Conservation (phyloP, 352 stramenopile species). For the Globisporangium canariense region DNA sequence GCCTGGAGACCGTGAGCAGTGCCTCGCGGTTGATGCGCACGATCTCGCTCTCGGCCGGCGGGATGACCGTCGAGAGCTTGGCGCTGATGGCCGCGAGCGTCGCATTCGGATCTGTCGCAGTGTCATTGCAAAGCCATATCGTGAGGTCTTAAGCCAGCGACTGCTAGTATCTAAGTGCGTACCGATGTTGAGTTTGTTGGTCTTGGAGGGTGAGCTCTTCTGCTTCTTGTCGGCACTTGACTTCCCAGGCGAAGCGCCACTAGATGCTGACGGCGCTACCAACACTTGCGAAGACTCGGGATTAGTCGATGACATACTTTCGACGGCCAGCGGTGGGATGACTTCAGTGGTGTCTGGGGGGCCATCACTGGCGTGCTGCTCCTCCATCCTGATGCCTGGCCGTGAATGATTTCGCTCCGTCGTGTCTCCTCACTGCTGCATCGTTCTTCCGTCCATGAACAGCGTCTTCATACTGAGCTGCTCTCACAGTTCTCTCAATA, state of each 20-base stretch:
- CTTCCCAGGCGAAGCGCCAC: background rate
- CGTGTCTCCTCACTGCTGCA: background rate
- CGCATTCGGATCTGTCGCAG: conserved; percentile 28
- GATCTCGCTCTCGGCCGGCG: conserved; percentile 71
- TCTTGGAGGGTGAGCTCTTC: conserved; percentile 17
- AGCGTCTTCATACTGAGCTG: background rate
- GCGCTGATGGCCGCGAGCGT: conserved; percentile 65
- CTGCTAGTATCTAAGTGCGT: background rate
- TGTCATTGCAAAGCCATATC: background rate
- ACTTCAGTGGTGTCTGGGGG: background rate
- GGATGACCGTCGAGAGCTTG: conserved; percentile 41
- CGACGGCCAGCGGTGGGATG: background rate
- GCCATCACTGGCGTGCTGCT: background rate
- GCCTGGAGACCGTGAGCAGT: conserved; percentile 21
- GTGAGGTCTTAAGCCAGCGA: background rate
- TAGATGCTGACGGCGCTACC: background rate
- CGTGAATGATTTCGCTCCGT: background rate
- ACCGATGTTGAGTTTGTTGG: conserved; percentile 46
- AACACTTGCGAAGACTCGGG: background rate
- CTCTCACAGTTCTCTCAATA: background rate
- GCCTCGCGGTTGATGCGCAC: conserved; percentile 60
- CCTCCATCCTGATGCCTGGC: background rate
- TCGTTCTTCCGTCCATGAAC: background rate
- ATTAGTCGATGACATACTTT: background rate
- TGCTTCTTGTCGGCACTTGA: conserved; percentile 5